These are phyloP conservation scores for Wickerhamia fluorescens DNA, from an alignment of 805 yeast genomes.

Conservation along the genomic window DNA sequence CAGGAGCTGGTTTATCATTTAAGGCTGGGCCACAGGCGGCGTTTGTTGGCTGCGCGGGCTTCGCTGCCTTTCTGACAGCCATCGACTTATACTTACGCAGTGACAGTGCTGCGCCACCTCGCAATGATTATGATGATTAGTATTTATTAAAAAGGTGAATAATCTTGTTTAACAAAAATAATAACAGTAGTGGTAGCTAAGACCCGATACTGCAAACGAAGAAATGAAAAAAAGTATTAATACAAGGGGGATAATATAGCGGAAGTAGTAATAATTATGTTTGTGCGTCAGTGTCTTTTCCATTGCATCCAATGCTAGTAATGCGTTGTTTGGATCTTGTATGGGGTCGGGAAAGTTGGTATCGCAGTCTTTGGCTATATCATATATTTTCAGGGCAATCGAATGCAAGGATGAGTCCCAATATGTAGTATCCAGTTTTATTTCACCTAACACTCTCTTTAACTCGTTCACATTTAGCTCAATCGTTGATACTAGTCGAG, in stretches of 20 bases:
- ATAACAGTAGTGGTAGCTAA: slow-evolving; percentile 34
- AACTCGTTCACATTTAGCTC: too few species aligned
- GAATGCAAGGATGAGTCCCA: too few species aligned
- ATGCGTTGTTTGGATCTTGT: too few species aligned
- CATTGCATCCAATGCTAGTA: too few species aligned
- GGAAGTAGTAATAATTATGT: too few species aligned
- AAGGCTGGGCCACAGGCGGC: slow-evolving; percentile 95
- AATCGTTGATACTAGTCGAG: too few species aligned
- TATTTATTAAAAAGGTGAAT: slow-evolving; percentile 6
- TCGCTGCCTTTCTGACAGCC: slow-evolving; percentile 91
- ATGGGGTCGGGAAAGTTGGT: too few species aligned
- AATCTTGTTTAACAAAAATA: slow-evolving; percentile 22
- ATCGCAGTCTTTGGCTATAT: too few species aligned
- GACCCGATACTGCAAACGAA: slow-evolving; percentile 23
- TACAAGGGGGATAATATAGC: slow-evolving; percentile 3
- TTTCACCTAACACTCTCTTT: too few species aligned
- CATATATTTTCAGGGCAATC: too few species aligned
- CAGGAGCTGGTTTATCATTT: slow-evolving; percentile 93
- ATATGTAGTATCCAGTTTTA: too few species aligned
- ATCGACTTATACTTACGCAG: slow-evolving; percentile 81
- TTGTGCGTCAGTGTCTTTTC: too few species aligned
- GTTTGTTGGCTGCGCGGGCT: slow-evolving; percentile 89
- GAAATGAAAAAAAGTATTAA: slow-evolving; percentile 11
- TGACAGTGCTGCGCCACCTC: slow-evolving; percentile 78
- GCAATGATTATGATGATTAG: slow-evolving; percentile 70